Conservation (phyloP, 176 grass and related monocot species). For the Triticum urartu region DNA sequence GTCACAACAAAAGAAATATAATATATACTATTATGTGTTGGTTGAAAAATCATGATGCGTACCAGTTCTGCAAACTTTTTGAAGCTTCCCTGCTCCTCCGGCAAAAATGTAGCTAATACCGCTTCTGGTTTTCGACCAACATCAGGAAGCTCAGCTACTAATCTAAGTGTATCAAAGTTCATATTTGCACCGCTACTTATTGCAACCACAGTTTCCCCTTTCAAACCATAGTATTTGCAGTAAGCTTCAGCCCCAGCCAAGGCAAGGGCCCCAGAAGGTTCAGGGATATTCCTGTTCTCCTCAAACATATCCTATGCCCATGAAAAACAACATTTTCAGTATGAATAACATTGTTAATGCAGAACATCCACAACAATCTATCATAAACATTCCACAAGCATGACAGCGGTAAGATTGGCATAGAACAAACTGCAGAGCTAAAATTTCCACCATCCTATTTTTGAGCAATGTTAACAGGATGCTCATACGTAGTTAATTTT, state of each 20-base stretch:
- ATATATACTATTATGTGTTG: constrained; percentile 13
- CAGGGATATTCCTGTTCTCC: constrained; percentile 96
- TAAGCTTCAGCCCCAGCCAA: constrained; percentile 95
- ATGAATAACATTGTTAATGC: background rate
- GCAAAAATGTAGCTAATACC: constrained; percentile 74
- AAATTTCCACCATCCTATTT: background rate
- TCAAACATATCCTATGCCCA: constrained; percentile 91
- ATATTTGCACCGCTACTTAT: constrained; percentile 97
- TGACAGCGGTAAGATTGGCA: background rate
- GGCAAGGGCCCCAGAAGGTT: constrained; percentile 86
- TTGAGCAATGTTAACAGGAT: background rate
- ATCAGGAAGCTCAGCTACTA: constrained; percentile 92
- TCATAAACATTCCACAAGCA: background rate
- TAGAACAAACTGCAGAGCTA: background rate
- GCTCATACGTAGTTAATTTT: background rate
- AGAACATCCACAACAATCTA: background rate
- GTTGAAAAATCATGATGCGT: constrained; percentile 27
- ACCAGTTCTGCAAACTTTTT: constrained; percentile 83
- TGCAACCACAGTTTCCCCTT: constrained; percentile 84
- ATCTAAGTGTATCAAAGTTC: constrained; percentile 89
- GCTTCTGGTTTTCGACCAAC: constrained; percentile 90
- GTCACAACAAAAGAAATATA: constrained; percentile 2
- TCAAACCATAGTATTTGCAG: constrained; percentile 85
- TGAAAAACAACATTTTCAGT: constrained; percentile 33
- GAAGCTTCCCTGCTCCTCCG: constrained; percentile 80